Conservation (phyloP, 2,329 filamentous ascomycete species). For the Sporothrix inflata region DNA sequence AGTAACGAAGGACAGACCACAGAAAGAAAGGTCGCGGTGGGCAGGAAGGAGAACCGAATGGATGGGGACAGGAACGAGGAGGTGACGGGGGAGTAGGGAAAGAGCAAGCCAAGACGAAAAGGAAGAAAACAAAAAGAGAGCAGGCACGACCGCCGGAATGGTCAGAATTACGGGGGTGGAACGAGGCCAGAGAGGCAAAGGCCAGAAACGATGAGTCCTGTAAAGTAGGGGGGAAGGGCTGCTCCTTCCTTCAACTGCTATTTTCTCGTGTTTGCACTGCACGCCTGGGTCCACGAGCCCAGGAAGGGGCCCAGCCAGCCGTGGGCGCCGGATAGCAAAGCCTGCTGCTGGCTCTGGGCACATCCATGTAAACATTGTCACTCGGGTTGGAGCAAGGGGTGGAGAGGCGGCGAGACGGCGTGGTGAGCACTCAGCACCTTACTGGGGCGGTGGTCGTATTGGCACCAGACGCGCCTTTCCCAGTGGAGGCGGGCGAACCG, state of each 20-base stretch:
- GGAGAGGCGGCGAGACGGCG: not conserved
- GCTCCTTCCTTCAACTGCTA: slow-evolving; percentile 8
- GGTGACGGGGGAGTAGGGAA: not conserved
- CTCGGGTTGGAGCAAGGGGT: not conserved
- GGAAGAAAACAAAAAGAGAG: not conserved
- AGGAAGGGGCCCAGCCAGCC: not conserved
- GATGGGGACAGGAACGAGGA: not conserved
- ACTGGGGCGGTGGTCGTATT: not conserved
- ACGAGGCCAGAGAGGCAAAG: slow-evolving; percentile 2
- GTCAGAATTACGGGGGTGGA: slow-evolving; percentile 7
- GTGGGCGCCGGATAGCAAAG: slow-evolving; percentile 2
- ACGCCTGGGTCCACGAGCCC: too few species aligned
- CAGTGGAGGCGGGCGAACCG: slow-evolving; percentile 18
- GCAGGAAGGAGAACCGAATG: not conserved
- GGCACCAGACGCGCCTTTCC: not conserved
- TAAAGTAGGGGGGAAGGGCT: not conserved
- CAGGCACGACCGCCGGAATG: slow-evolving; percentile 8
- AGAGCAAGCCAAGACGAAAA: not conserved
- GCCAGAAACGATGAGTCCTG: not conserved
- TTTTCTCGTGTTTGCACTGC: slow-evolving; percentile 2
- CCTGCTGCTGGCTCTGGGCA: not conserved
- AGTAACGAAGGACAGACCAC: slow-evolving; percentile 17
- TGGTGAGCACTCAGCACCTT: not conserved
- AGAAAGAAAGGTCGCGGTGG: slow-evolving; percentile 3
- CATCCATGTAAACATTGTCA: slow-evolving; percentile 3